Evolutionary conservation across 768 basidiomycete species (phyloP), one percentile per base, ranked within the genome.

Genomic region (Psilocybe cyanescens): DNA sequence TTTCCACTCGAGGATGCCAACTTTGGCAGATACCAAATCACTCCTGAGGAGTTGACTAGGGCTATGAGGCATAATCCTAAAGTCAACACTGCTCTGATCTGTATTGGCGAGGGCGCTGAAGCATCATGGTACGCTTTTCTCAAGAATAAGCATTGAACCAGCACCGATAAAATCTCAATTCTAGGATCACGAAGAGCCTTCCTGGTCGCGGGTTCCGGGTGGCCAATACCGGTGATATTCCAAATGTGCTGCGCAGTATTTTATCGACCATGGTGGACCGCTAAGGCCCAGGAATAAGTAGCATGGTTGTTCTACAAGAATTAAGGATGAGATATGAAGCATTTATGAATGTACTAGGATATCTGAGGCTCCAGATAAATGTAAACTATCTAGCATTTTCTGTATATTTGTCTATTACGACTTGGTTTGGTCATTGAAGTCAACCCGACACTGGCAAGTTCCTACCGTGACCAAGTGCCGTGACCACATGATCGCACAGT

Each of bases 91-190:
- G 86, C 87, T 0, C 72, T 89, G 29, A 83, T 90, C 33, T 88
- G 87, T 66, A 89, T 90, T 47, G 87, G 87, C 12, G 87, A 89
- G 69, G 86, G 87, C 7, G 86, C 87, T 3, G 87, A 88, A 65
- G 82, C 84, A 24, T 63, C 82, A 11, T 89, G 87, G 88, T 88
- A 65, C 46, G 79, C 52, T 4, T 3, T 28, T 61, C 24, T 24
- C 24, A 2, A 37, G 17, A 14, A 35, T 11, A 54, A 28, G 37
- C 30, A 4, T 46, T 53, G 12, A 47, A 50, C 37, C 35, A 37
- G 6, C 47, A 6, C 56, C 41, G 44, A 45, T 19, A 35, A 54
- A 8, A 57, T 30, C 19, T 14, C 19, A 28, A 28, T 33, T 16
- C 24, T 59, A 89, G 88, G 87, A 80, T 88, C 17, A 81, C 86